phyloP scores from a whole-genome alignment of 805 yeast species.

The Kluyveromyces nonfermentans region DNA sequence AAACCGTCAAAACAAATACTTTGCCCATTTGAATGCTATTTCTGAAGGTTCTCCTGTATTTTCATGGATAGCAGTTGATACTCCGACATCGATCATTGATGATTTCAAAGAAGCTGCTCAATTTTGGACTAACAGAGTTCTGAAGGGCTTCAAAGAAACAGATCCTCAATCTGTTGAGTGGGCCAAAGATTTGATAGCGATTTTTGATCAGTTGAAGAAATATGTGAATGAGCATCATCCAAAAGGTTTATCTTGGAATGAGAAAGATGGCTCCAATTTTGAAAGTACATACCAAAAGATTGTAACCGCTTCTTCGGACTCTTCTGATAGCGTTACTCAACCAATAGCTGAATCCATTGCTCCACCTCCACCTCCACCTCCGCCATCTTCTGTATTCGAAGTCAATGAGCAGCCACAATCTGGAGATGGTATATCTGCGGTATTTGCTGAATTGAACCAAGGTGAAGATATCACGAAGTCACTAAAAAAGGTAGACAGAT shows the following conservation, averaged over 20 bases:
- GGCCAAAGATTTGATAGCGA: slow-evolving; percentile 57
- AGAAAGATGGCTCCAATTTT: slow-evolving; percentile 47
- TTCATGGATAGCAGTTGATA: slow-evolving; percentile 78
- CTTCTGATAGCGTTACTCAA: slow-evolving; percentile 30
- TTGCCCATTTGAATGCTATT: slow-evolving; percentile 69
- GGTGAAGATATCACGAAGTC: slow-evolving; percentile 81
- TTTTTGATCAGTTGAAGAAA: slow-evolving; percentile 60
- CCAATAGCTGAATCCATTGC: slow-evolving; percentile 31
- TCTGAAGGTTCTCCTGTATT: slow-evolving; percentile 85
- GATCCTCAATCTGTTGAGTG: slow-evolving; percentile 67
- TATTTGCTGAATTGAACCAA: slow-evolving; percentile 80
- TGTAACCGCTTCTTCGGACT: slow-evolving; percentile 21
- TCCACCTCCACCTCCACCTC: slow-evolving; percentile 90
- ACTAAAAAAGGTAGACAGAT: slow-evolving; percentile 83
- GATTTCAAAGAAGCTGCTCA: slow-evolving; percentile 87
- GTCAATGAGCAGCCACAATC: slow-evolving; percentile 18
- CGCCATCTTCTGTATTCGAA: slow-evolving; percentile 46
- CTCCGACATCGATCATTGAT: slow-evolving; percentile 66
- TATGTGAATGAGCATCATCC: slow-evolving; percentile 73
- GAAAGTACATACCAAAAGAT: slow-evolving; percentile 35
- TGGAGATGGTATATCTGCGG: slow-evolving; percentile 67
- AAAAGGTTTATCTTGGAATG: slow-evolving; percentile 79
- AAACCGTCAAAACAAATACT: slow-evolving; percentile 56
- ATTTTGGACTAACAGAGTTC: slow-evolving; percentile 86
- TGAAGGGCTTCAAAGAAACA: slow-evolving; percentile 72